A percentile compares a stretch with the other conserved stretches of the same genome.
Conservation (phyloP, 257 asterid species). For the Penstemon barbatus region DNA sequence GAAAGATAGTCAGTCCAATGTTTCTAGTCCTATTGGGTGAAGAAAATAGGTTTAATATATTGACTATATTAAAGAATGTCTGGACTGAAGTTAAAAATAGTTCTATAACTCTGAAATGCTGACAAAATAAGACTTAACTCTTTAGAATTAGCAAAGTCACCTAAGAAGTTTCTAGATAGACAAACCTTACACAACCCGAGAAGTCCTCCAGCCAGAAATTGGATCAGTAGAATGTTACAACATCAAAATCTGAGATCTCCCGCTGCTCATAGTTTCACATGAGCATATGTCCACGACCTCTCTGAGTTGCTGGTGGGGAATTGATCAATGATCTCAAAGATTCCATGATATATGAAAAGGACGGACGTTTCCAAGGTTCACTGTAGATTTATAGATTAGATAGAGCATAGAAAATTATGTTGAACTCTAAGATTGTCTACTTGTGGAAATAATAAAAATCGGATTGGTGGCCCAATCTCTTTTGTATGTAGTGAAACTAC, state of each 20-base stretch:
- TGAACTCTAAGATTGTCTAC: slow-evolving; percentile 17
- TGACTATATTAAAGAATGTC: not conserved
- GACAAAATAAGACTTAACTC: not conserved
- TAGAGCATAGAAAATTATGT: slow-evolving; percentile 21
- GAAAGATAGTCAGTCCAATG: not conserved
- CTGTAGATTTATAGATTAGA: slow-evolving; percentile 46
- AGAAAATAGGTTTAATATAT: not conserved
- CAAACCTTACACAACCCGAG: slow-evolving; percentile 36
- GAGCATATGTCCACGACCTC: slow-evolving; percentile 51
- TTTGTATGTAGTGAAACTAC: not conserved
- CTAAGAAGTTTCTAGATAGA: slow-evolving; percentile 19
- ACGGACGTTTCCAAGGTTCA: slow-evolving; percentile 91
- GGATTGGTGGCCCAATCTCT: not conserved
- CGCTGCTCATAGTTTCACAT: slow-evolving; percentile 34
- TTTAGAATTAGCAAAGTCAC: not conserved
- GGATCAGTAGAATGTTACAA: slow-evolving; percentile 26
- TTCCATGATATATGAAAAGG: slow-evolving; percentile 83
- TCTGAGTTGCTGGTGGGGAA: slow-evolving; percentile 46
- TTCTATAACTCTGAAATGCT: not conserved
- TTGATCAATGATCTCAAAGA: slow-evolving; percentile 64
- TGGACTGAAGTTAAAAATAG: no score
- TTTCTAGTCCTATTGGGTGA: not conserved
- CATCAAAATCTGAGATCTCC: slow-evolving; percentile 21
- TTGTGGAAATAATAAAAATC: not conserved
- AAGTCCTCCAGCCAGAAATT: slow-evolving; percentile 25